Evolutionary conservation across 2,329 filamentous ascomycete genomes (phyloP), one percentile per base, ranked within the genome.

Genomic region (Endoconidiophora laricicola): DNA sequence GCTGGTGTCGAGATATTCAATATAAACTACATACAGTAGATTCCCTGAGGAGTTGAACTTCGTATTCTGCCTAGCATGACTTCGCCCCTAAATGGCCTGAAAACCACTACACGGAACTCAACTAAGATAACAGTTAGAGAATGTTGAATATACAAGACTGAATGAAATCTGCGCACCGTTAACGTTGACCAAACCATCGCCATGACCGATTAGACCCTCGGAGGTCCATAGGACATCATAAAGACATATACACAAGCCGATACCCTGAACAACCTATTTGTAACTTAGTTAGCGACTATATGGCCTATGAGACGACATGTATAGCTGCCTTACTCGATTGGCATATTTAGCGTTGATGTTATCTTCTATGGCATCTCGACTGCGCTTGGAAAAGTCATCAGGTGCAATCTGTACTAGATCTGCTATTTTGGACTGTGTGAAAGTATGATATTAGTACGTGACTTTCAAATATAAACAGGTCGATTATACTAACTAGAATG

Each of bases 331-430:
- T 49, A 86, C 82, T 66, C 90, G 91, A 68, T 98, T 95, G 53
- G 90, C 80, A 65, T 95, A 98, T 67, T 98, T 98, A 55, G 80
- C 74, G 63, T 98, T 96, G 67, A 98, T 91, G 59, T 91, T 91
- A 68, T 98, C 88, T 66, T 95, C 87, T 55, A 98, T 86, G 1
- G 87, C 86, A 55, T 87, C 76, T 29, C 78, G 75, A 60, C 85
- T 93, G 54, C 78, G 73, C 65, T 91, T 91, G 54, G 79, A 75
- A 61, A 96, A 94, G 62, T 95, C 85, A 59, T 86, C 77, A 1
- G 91, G 91, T 29, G 78, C 74, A 66, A 98, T 93, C 66, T 94
- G 86, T 57, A 98, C 86, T 58, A 98, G 74, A 69, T 98, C 91
- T 58, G 87, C 82, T 58, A 98, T 80, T 57, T 91, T 94, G 41